phyloP scores from a whole-genome alignment of 1,284 basidiomycete genomes.

The Ceratobasidium sp. region DNA sequence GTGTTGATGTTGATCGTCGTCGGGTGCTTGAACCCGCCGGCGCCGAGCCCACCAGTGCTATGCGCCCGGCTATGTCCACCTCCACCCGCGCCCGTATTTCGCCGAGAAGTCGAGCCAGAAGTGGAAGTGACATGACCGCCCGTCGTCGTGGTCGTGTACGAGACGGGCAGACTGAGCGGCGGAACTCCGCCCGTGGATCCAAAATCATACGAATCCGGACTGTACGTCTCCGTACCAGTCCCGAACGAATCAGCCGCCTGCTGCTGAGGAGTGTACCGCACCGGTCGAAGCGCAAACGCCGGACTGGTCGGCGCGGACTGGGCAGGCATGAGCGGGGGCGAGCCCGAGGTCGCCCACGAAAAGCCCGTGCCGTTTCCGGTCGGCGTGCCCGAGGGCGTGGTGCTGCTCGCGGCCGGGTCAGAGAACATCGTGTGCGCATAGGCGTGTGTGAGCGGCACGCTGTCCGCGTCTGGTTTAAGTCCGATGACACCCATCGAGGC shows the following conservation, averaged over 20 bases:
- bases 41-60: slow-evolving; percentile 25
- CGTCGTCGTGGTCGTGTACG: slow-evolving; percentile 30
- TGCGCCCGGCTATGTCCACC: slow-evolving; percentile 33
- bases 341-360: slow-evolving; percentile 29
- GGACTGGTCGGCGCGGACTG: slow-evolving; percentile 49
- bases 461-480: slow-evolving; percentile 33
- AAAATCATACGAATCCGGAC: slow-evolving; percentile 34
- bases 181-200: slow-evolving; percentile 4
- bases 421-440: slow-evolving; percentile 30
- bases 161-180: slow-evolving; percentile 30
- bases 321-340: slow-evolving; percentile 48
- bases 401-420: slow-evolving; percentile 52
- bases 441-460: slow-evolving; percentile 40
- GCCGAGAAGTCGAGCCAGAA: slow-evolving; percentile 8
- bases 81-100: not conserved
- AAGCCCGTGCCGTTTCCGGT: slow-evolving; percentile 51
- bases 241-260: slow-evolving; percentile 3
- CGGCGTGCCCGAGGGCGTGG: slow-evolving; percentile 51
- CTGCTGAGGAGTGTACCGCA: slow-evolving; percentile 30
- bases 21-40: slow-evolving; percentile 38
- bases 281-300: slow-evolving; percentile 47
- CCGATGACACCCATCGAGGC: slow-evolving; percentile 25
- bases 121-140: slow-evolving; percentile 23
- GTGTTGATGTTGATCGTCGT: slow-evolving; percentile 34
- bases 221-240: slow-evolving; percentile 24